These are phyloP conservation scores for Yamadazyma atmosphaerica DNA, from an alignment of 1,139 yeast species.

Conservation along the genomic window DNA sequence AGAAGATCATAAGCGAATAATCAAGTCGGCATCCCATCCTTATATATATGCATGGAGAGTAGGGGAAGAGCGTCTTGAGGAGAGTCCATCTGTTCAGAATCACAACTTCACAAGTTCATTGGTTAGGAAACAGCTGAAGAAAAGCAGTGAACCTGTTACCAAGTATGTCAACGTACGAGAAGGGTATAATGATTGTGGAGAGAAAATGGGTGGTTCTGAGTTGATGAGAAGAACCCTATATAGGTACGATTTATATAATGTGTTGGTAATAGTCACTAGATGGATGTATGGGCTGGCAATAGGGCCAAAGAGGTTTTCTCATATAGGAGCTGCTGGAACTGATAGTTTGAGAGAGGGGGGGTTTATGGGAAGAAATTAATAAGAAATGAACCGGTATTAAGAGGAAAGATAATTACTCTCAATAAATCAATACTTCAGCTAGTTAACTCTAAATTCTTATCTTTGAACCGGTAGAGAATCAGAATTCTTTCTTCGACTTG, in stretches of 20 bases:
- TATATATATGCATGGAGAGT: constrained; percentile 70
- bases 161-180: constrained; percentile 37
- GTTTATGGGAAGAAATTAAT: too few species aligned
- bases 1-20: constrained; percentile 36
- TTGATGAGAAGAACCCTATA: constrained; percentile 51
- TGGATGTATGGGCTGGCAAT: constrained; percentile 75
- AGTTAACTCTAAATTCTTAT: too few species aligned
- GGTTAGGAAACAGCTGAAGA: not conserved
- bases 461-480: too few species aligned
- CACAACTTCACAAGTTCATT: too few species aligned
- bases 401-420: too few species aligned
- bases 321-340: constrained; percentile 53
- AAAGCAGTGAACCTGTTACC: constrained; percentile 3
- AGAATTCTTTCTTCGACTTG: too few species aligned
- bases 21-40: constrained; percentile 61
- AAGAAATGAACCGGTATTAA: too few species aligned
- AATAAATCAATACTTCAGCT: too few species aligned
- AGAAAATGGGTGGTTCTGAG: constrained; percentile 62
- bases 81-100: too few species aligned
- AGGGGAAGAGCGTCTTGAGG: constrained; percentile 20
- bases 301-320: constrained; percentile 65
- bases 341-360: constrained; percentile 34
- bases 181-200: constrained; percentile 65
- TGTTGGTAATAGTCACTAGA: constrained; percentile 61
- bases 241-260: constrained; percentile 46